Evolutionary conservation across 139 green algal genomes (phyloP), one percentile per base, ranked within the genome.

Genomic region (Auxenochlorella pyrenoidosa): DNA sequence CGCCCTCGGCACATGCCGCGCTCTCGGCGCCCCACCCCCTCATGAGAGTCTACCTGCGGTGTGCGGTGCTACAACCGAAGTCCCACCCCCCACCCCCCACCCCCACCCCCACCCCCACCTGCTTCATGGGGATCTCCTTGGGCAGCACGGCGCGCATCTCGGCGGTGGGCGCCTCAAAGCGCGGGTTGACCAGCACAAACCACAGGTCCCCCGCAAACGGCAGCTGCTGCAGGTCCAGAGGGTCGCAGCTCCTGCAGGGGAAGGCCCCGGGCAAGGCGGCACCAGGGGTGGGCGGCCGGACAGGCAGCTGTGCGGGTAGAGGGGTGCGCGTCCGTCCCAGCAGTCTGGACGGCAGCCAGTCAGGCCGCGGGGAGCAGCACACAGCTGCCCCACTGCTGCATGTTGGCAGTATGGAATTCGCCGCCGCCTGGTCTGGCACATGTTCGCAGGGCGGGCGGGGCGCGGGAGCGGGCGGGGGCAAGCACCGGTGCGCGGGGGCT

Each of bases 131-230:
- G 34, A 99, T 93, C 89, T 97, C 90, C 79, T 95, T 94, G 21
- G 96, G 96, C 86, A 99, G 94, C 60, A 94, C 97, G 18, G 97
- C 97, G 0, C 97, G 89, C 97, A 99, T 99, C 90, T 99, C 83
- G n/a, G 92, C 90, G 1, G 96, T 98, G 26, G 96, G 96, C 47
- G 96, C 95, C 92, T 99, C 97, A 91, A 99, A 99, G 41, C 93
- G 68, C 1, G 97, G 97, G 89, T 97, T 99, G 10, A 99, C 97
- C 44, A 99, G 93, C 78, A 97, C 95, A 89, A 99, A 99, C 86
- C 90, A 96, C 18, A 99, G 92, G 41, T 94, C 89, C 0, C 85
- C 83, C 18, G 80, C 79, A 84, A 88, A 90, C 0, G 72, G 24
- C 41, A 97, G 89, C 19, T 59, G 85, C 83, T 95, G 87, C 60